Evolutionary conservation across 495 filamentous ascomycete genomes (phyloP).

Genomic region (Talaromyces nanjingensis): DNA sequence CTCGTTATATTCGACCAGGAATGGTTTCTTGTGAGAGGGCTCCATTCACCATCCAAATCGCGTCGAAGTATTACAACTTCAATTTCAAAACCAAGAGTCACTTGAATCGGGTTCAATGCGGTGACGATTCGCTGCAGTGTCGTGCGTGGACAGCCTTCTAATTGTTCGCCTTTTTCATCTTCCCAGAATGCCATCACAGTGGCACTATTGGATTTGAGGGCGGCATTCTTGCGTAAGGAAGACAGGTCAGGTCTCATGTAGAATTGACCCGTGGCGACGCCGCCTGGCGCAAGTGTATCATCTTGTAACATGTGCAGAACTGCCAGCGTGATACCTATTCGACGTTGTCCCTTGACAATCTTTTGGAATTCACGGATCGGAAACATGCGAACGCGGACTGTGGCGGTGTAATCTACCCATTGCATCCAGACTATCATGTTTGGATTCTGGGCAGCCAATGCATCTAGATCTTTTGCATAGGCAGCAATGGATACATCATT

Average conservation of each 20-base stretch:
- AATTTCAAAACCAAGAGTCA: conserved; percentile 74
- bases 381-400: conserved; percentile 59
- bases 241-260: conserved; percentile 54
- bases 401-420: conserved; percentile 74
- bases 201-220: conserved; percentile 37
- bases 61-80: conserved; percentile 65
- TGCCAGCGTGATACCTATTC: conserved; percentile 49
- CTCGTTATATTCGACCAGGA: conserved; percentile 41
- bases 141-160: conserved; percentile 51
- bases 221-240: conserved; percentile 46
- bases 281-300: conserved; percentile 28
- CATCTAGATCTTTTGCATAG: conserved; percentile 12
- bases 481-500: background rate
- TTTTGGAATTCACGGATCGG: conserved; percentile 58
- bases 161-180: conserved; percentile 25
- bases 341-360: conserved; percentile 45
- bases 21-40: conserved; percentile 34
- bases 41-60: conserved; percentile 3
- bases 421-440: conserved; percentile 58
- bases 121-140: conserved; percentile 46
- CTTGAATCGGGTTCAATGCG: conserved; percentile 34
- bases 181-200: conserved; percentile 55
- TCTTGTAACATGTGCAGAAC: conserved; percentile 49
- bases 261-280: conserved; percentile 49
- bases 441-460: conserved; percentile 21